Conservation (phyloP, 192 early-diverging fungal species). For the Martensiomyces pterosporus region DNA sequence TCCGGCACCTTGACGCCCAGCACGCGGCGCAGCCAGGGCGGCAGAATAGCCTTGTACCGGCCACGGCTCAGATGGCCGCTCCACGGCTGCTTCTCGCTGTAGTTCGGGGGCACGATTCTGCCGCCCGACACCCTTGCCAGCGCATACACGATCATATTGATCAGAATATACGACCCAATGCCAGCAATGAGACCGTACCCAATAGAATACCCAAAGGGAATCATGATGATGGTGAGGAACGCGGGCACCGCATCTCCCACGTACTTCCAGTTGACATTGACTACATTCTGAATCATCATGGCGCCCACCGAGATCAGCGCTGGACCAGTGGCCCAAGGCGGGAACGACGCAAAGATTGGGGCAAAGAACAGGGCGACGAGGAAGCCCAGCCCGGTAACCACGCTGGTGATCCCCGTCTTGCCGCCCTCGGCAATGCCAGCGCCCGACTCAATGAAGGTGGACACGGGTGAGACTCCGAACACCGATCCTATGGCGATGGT, state of each 20-base stretch:
- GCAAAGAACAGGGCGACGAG: slow-evolving; percentile 79
- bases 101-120: slow-evolving; percentile 48
- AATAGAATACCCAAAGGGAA: slow-evolving; percentile 78
- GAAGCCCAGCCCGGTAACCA: slow-evolving; percentile 64
- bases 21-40: slow-evolving; percentile 10
- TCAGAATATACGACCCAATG: slow-evolving; percentile 61
- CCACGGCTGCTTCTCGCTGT: slow-evolving; percentile 35
- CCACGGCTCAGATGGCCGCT: slow-evolving; percentile 28
- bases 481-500: slow-evolving; percentile 62
- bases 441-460: slow-evolving; percentile 78
- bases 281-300: slow-evolving; percentile 69
- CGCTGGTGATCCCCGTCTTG: slow-evolving; percentile 71
- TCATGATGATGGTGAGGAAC: slow-evolving; percentile 70
- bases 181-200: slow-evolving; percentile 78
- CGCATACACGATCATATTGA: slow-evolving; percentile 60
- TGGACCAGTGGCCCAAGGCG: slow-evolving; percentile 81
- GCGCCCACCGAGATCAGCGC: slow-evolving; percentile 75
- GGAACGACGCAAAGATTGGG: slow-evolving; percentile 80
- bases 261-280: slow-evolving; percentile 76
- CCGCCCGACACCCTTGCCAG: slow-evolving; percentile 56
- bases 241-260: slow-evolving; percentile 74
- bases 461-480: slow-evolving; percentile 70
- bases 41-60: slow-evolving; percentile 24
- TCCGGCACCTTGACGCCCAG: neutral
- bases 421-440: slow-evolving; percentile 81